A percentile compares a stretch with the other conserved stretches of the same genome.
These are phyloP conservation scores for Poa annua DNA, from an alignment of 176 grass and related monocot genomes.

Conservation along the genomic window DNA sequence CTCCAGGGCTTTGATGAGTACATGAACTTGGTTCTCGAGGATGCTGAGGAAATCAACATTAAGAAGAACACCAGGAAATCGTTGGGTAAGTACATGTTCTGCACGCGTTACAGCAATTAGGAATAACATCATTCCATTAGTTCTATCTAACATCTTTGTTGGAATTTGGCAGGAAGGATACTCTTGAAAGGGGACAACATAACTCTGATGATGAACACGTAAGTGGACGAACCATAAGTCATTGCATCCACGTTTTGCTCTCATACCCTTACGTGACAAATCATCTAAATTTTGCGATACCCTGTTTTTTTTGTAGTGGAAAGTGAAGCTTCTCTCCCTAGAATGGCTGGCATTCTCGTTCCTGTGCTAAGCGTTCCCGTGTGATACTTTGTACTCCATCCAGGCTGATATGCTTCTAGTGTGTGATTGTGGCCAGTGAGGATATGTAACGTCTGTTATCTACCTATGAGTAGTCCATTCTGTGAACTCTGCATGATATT, in stretches of 20 bases:
- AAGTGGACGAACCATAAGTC: slow-evolving; percentile 25
- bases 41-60: slow-evolving; percentile 88
- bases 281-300: slow-evolving; percentile 3
- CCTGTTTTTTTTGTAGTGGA: slow-evolving; percentile 36
- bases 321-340: slow-evolving; percentile 27
- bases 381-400: slow-evolving; percentile 33
- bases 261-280: background rate
- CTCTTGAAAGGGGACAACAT: slow-evolving; percentile 98
- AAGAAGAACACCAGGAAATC: slow-evolving; percentile 87
- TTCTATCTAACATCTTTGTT: slow-evolving; percentile 7
- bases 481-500: slow-evolving; percentile 25
- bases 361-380: background rate
- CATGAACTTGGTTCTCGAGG: slow-evolving; percentile 97
- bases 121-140: background rate
- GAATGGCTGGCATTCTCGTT: background rate
- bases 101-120: background rate
- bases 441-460: slow-evolving; percentile 28
- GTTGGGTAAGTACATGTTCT: slow-evolving; percentile 55
- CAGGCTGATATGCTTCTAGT: slow-evolving; percentile 28
- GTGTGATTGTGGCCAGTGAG: slow-evolving; percentile 21
- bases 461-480: slow-evolving; percentile 5
- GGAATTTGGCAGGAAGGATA: slow-evolving; percentile 69
- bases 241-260: background rate
- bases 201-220: slow-evolving; percentile 95
- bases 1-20: slow-evolving; percentile 94